Percentiles rank a stretch among this genome's conserved stretches.
phyloP scores from a whole-genome alignment of 768 basidiomycete species.

The Kwoniella europaea region DNA sequence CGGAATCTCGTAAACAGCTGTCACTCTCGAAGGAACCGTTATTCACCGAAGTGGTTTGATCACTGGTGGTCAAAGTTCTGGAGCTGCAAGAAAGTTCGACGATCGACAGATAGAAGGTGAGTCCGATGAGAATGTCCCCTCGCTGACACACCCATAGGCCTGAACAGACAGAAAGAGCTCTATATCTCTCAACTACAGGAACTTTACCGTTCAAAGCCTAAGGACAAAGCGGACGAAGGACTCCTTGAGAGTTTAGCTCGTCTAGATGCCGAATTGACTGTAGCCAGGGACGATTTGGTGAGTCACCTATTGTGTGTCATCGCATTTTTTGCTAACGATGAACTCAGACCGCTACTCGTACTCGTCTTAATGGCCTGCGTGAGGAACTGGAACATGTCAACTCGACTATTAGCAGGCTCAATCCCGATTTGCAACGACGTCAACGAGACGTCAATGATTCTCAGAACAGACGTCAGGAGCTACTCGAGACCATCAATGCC shows the following conservation, averaged over 20 bases:
- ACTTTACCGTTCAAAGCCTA: conserved; percentile 79
- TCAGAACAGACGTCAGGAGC: conserved; percentile 64
- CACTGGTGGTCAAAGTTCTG: conserved; percentile 87
- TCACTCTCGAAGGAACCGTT: conserved; percentile 93
- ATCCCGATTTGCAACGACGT: conserved; percentile 55
- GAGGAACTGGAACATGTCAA: conserved; percentile 79
- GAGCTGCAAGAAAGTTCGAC: conserved; percentile 86
- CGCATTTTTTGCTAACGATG: background rate
- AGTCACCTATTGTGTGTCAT: conserved; percentile 40
- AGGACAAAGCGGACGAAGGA: conserved; percentile 80
- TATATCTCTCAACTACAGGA: conserved; percentile 78
- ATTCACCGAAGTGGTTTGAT: conserved; percentile 98
- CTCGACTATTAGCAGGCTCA: conserved; percentile 40
- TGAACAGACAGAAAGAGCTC: conserved; percentile 37
- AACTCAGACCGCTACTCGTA: conserved; percentile 72
- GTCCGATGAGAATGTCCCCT: conserved; percentile 18
- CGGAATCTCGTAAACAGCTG: conserved; percentile 64
- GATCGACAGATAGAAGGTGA: conserved; percentile 89
- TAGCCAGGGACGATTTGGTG: conserved; percentile 83
- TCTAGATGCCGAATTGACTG: conserved; percentile 74
- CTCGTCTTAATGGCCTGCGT: conserved; percentile 75
- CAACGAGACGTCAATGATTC: conserved; percentile 65
- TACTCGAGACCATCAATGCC: conserved; percentile 68
- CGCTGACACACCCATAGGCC: conserved; percentile 17
- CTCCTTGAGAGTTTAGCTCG: conserved; percentile 76